A percentile compares a stretch with the other conserved stretches of the same genome.
These are phyloP conservation scores for Lachancea kluyveri DNA, from an alignment of 805 yeast species.

Conservation along the genomic window DNA sequence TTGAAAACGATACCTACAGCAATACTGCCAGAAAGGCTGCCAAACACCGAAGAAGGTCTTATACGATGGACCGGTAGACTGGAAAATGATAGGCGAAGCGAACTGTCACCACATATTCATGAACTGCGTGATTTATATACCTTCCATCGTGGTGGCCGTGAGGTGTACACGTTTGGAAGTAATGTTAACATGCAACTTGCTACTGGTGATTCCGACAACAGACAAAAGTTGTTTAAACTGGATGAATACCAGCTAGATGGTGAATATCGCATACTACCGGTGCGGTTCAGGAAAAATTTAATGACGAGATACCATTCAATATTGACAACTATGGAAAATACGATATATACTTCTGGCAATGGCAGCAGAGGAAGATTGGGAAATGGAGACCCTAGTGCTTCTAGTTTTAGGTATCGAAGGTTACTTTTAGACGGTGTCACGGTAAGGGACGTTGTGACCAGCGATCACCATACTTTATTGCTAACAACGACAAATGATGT, in stretches of 20 bases:
- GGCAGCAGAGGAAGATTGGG: constrained; percentile 73
- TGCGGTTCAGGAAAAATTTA: constrained; percentile 41
- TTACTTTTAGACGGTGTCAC: constrained; percentile 35
- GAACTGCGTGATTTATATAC: constrained; percentile 2
- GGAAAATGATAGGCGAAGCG: neutral
- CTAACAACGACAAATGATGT: constrained; percentile 47
- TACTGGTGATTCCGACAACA: constrained; percentile 53
- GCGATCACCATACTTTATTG: constrained; percentile 64
- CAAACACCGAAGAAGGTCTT: neutral
- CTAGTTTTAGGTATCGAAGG: constrained; percentile 39
- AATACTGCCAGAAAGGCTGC: neutral
- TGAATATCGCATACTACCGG: constrained; percentile 19
- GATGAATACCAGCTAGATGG: constrained; percentile 28
- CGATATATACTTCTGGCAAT: constrained; percentile 57
- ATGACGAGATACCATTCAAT: constrained; percentile 65
- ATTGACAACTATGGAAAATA: constrained; percentile 46
- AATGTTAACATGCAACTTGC: constrained; percentile 61
- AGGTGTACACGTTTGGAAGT: constrained; percentile 49
- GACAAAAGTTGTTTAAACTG: constrained; percentile 39
- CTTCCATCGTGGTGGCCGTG: constrained; percentile 7
- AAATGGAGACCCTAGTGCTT: constrained; percentile 35
- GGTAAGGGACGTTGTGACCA: constrained; percentile 38
- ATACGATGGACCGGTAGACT: constrained; percentile 4
- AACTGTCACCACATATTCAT: neutral
- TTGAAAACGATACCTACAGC: constrained; percentile 27